These are phyloP conservation scores for Graphilbum fragrans DNA, from an alignment of 2,329 filamentous ascomycete species.

Conservation along the genomic window DNA sequence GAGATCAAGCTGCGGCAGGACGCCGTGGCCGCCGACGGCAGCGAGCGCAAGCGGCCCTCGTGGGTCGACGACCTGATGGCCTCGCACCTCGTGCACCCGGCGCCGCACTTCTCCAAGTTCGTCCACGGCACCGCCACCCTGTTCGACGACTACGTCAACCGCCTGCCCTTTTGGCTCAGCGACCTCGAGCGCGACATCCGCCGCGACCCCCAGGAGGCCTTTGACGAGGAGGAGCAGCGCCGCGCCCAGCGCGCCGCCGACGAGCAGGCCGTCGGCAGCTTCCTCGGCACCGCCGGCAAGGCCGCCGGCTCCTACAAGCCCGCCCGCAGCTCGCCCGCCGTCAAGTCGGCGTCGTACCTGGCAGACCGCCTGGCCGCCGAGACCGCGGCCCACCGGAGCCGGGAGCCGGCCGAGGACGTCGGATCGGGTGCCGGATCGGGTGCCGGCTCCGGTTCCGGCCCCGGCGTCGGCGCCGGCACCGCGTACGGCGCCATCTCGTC, in stretches of 20 bases:
- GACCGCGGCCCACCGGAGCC: too few relatives aligned
- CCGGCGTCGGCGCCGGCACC: constrained; percentile 5
- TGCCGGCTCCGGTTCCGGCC: too few relatives aligned
- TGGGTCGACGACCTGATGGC: constrained; percentile 90
- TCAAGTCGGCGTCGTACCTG: constrained; percentile 45
- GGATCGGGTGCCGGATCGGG: too few relatives aligned
- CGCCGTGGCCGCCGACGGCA: constrained; percentile 12
- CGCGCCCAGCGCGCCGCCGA: constrained; percentile 73
- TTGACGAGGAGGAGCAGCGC: constrained; percentile 81
- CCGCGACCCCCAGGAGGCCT: constrained; percentile 80
- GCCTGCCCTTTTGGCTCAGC: constrained; percentile 88
- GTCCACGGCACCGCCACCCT: constrained; percentile 84
- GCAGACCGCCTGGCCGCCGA: constrained; percentile 35
- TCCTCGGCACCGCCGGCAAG: constrained; percentile 49
- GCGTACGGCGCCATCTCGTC: constrained; percentile 50
- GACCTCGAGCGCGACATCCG: constrained; percentile 89
- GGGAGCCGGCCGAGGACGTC: too few relatives aligned
- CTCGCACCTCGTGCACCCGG: constrained; percentile 83
- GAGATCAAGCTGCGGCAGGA: constrained; percentile 81
- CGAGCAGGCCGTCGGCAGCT: constrained; percentile 78
- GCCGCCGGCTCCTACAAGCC: constrained; percentile 42
- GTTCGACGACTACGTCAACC: constrained; percentile 94
- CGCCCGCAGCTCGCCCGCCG: constrained; percentile 53
- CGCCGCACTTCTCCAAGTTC: constrained; percentile 91
- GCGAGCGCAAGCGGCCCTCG: constrained; percentile 52